Conservation (phyloP, 306 rosid species). For the Phaseolus lunatus region DNA sequence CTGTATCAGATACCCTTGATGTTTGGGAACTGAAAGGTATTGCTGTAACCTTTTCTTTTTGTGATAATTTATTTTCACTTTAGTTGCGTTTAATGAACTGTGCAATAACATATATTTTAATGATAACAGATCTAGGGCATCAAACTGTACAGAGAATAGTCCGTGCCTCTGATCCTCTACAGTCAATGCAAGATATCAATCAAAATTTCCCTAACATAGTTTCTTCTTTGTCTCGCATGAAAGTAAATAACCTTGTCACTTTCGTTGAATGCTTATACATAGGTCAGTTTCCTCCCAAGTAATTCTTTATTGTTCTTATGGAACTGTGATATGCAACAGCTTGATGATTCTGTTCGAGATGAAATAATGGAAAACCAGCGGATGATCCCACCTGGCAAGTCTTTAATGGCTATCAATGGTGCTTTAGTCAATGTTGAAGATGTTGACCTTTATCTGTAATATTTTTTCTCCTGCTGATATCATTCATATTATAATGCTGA, state of each 20-base stretch:
- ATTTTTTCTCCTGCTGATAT: conserved; percentile 54
- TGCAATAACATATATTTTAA: conserved; percentile 23
- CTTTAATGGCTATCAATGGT: conserved; percentile 97
- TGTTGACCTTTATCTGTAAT: conserved; percentile 95
- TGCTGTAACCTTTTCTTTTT: conserved; percentile 21
- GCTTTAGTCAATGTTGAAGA: conserved; percentile 97
- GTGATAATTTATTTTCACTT: conserved; percentile 28
- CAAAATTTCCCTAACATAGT: conserved; percentile 96
- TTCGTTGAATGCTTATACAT: conserved; percentile 34
- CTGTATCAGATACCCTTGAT: conserved; percentile 90
- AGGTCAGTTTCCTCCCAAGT: conserved; percentile 24
- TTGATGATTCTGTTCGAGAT: conserved; percentile 87
- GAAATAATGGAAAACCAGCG: conserved; percentile 94
- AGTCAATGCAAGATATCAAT: conserved; percentile 97
- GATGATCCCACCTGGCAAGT: conserved; percentile 99
- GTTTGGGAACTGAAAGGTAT: conserved; percentile 98
- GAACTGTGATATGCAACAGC: conserved; percentile 60
- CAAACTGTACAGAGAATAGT: conserved; percentile 99
- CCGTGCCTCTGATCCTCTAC: conserved; percentile 96
- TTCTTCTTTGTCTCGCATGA: conserved; percentile 98
- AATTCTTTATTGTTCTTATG: conserved; percentile 44
- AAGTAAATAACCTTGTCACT: conserved; percentile 58
- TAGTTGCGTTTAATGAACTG: conserved; percentile 34
- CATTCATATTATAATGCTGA: conserved; percentile 41
- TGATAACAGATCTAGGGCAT: conserved; percentile 87